These are phyloP conservation scores for Barbarea vulgaris DNA, from an alignment of 345 rosid genomes.

Conservation along the genomic window DNA sequence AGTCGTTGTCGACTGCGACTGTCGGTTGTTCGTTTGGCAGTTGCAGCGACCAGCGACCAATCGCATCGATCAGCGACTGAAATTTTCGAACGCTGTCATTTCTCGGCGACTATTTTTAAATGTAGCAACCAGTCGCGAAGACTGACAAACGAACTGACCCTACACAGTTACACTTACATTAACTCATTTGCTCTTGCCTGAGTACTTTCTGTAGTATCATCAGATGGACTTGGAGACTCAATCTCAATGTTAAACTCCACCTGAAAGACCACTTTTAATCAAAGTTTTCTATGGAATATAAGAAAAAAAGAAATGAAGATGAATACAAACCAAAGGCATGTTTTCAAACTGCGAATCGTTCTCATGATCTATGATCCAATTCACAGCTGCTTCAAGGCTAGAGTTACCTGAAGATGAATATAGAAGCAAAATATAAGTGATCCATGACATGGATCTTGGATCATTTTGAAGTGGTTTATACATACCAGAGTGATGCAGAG, in stretches of 20 bases:
- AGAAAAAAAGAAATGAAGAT: constrained; percentile 11
- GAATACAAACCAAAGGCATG: constrained; percentile 61
- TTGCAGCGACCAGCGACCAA: too few species aligned
- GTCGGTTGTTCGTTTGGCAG: too few species aligned
- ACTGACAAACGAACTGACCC: too few species aligned
- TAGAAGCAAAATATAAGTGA: not conserved
- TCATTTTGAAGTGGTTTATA: not conserved
- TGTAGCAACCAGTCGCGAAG: too few species aligned
- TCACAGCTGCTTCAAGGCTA: constrained; percentile 63
- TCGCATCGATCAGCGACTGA: too few species aligned
- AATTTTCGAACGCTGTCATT: too few species aligned
- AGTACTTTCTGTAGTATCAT: constrained; percentile 46
- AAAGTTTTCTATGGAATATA: not conserved
- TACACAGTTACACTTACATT: too few species aligned
- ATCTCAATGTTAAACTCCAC: constrained; percentile 68
- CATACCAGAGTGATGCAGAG: constrained; percentile 74
- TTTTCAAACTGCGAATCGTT: constrained; percentile 63
- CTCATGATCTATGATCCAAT: constrained; percentile 84
- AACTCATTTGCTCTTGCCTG: constrained; percentile 56
- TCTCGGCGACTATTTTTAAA: too few species aligned
- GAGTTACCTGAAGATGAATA: constrained; percentile 55
- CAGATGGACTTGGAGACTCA: constrained; percentile 52
- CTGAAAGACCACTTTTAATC: constrained; percentile 37
- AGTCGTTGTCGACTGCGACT: too few species aligned
- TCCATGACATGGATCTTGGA: constrained; percentile 4